Evolutionary conservation across 225 moss, liverwort and hornwort species (phyloP), one percentile per base, ranked within the genome.

Genomic region (Antitrichia curtipendula): DNA sequence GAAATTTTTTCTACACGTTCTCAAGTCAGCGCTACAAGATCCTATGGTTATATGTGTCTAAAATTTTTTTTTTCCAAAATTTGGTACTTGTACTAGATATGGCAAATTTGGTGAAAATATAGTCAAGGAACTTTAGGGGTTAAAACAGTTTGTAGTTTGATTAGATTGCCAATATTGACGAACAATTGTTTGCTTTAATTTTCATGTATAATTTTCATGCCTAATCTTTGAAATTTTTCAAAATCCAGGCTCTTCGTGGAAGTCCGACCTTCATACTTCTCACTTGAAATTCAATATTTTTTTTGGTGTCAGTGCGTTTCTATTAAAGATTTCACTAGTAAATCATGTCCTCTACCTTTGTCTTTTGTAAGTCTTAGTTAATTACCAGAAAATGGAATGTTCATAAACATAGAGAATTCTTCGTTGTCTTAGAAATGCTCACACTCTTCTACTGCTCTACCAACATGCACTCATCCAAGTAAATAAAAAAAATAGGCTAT

Each of bases 101-200:
- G n/a, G n/a, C n/a, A n/a, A n/a, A n/a, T n/a, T n/a, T n/a, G n/a
- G n/a, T n/a, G n/a, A n/a, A n/a, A n/a, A n/a, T n/a, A n/a, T n/a
- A n/a, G n/a, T n/a, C n/a, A n/a, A n/a, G n/a, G n/a, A n/a, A n/a
- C n/a, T n/a, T n/a, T n/a, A n/a, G n/a, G n/a, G n/a, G n/a, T n/a
- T n/a, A 40, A 40, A 69, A 2, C 7, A 24, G 14, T 69, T 1
- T 40, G 8, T 0, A 4, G 0, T 69, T 24, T 0, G 0, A 40
- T 40, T 3, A 40, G 0, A 12, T 24, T 69, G 15, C 1, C 2
- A 69, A 40, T 69, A 69, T 40, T 1, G 1, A 41, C 3, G 2
- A 69, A 12, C 0, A 0, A 25, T 40, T 1, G 14, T 25, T n/a
- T 24, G 14, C 4, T 25, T 41, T 40, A 24, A 69, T 41, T 69